Base-by-base conservation (phyloP, 2,329 filamentous ascomycete species). In the Pyrenophora tritici-repentis region DNA sequence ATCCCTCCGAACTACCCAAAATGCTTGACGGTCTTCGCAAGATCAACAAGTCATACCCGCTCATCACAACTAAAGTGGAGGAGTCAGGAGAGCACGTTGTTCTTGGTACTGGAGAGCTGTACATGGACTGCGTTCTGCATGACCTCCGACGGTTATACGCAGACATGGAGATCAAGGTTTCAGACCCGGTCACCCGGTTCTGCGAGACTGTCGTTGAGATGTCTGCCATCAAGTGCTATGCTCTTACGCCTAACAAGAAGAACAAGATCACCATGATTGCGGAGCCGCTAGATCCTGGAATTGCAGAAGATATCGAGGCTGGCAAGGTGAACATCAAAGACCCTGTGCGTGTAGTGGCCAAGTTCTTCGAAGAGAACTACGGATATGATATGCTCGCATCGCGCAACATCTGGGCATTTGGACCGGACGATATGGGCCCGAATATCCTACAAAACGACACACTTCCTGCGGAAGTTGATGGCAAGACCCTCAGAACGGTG, bases 241-340 rank as follows among this genome's bases (percentile, higher is more conserved):
- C 94, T 17, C 86, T 96, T 63, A 97, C 94, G 2, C 94, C 94
- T 2, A 99, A 99, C 79, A 99, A 99, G 78, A 97, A 97, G 80
- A 99, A 99, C 79, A 96, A 96, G 74, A 89, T 99, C 66, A 97
- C 94, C 31, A 97, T 99, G 90, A 89, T 97, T 50, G 94, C 94
- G 3, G 94, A 99, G 73, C 93, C 94, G 29, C 79, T 99, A 12
- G 94, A 99, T 62, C 89, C 95, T 64, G 94, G 94, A 13, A 96
- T 99, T 56, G 91, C 93, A 4, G 87, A 90, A 66, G 94, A 99
- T 66, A 97, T 99, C 58, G 94, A 99, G 77, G 86, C 84, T 40
- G 92, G 93, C 20, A 87, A 84, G 47, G 92, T 99, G 64, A 91
- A 85, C 67, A 97, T 99, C 76, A 90, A 89, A 58, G 93, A 97